Conservation (phyloP, 108 stramenopile species). For the Aurantiochytrium sp. region DNA sequence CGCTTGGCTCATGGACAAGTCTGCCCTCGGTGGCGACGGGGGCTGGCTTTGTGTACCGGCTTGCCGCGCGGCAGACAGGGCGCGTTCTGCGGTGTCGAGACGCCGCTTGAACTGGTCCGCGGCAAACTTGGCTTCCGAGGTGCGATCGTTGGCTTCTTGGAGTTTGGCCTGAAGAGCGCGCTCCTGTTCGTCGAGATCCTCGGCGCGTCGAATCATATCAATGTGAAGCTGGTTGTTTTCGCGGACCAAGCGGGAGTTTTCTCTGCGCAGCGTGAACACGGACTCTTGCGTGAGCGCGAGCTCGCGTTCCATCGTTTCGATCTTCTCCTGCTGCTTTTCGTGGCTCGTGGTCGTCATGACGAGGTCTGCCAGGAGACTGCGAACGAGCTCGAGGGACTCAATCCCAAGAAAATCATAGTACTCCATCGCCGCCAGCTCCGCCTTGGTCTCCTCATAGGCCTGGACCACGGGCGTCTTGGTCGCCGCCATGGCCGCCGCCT, state of each 20-base stretch:
- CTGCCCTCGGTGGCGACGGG: neutral
- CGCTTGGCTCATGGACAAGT: too few relatives aligned
- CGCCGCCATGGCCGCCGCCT: neutral
- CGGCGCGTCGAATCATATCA: slow-evolving; percentile 17
- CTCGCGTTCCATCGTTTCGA: slow-evolving; percentile 34
- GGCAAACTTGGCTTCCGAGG: neutral
- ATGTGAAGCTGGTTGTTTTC: slow-evolving; percentile 52
- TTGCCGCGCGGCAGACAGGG: neutral
- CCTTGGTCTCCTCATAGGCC: slow-evolving; percentile 5
- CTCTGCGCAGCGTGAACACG: slow-evolving; percentile 43
- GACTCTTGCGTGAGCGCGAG: slow-evolving; percentile 40
- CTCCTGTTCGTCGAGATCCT: neutral
- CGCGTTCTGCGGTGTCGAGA: neutral
- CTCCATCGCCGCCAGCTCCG: slow-evolving; percentile 6
- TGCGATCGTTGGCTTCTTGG: neutral
- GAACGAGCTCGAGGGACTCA: slow-evolving; percentile 30
- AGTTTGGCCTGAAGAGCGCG: neutral
- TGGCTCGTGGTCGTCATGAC: slow-evolving; percentile 50
- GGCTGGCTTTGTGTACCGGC: neutral
- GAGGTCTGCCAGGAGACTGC: slow-evolving; percentile 42
- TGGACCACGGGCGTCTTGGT: neutral
- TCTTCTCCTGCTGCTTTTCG: slow-evolving; percentile 36
- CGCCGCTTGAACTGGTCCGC: neutral
- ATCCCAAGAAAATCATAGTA: slow-evolving; percentile 12
- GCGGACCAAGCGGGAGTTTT: slow-evolving; percentile 43